A percentile compares a stretch with the other conserved stretches of the same genome.
phyloP scores from a whole-genome alignment of 2,329 filamentous ascomycete species.

The Penicillium sp. region DNA sequence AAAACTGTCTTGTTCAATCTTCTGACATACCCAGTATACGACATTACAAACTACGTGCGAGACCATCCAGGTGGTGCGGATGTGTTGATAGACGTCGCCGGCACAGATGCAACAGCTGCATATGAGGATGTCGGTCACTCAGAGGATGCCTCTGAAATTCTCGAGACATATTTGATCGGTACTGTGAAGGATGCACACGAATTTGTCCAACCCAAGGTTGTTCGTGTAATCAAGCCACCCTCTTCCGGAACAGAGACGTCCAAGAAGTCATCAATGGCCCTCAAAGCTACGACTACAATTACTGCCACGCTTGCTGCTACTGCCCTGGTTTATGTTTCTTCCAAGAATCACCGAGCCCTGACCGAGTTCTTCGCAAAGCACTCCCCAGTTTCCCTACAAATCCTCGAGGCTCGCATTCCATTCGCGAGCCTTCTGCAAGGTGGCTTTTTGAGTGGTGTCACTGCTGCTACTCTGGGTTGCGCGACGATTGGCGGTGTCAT shows the following conservation, averaged over 20 bases:
- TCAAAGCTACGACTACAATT: constrained; percentile 30
- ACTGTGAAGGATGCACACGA: constrained; percentile 25
- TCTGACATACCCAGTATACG: constrained; percentile 48
- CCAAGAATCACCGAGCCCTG: background rate
- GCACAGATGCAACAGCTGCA: constrained; percentile 40
- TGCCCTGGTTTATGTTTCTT: constrained; percentile 12
- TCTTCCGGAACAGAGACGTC: background rate
- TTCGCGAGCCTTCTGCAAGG: constrained; percentile 7
- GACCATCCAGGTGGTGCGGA: constrained; percentile 56
- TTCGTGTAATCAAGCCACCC: constrained; percentile 20
- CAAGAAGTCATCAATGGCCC: constrained; percentile 8
- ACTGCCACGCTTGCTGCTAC: constrained; percentile 8
- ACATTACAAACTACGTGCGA: constrained; percentile 57
- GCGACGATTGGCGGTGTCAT: constrained; percentile 9
- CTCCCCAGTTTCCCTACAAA: constrained; percentile 2
- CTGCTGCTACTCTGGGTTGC: constrained; percentile 14
- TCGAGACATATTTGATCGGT: constrained; percentile 37
- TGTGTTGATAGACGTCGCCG: constrained; percentile 40
- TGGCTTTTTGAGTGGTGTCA: constrained; percentile 23
- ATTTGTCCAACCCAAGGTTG: constrained; percentile 17
- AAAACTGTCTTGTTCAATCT: background rate
- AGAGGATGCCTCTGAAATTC: constrained; percentile 43
- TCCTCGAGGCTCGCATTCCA: background rate
- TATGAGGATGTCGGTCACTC: constrained; percentile 47
- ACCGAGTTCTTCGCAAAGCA: constrained; percentile 1